phyloP scores from a whole-genome alignment of 352 stramenopile species.

The Globisporangium echinulatum region DNA sequence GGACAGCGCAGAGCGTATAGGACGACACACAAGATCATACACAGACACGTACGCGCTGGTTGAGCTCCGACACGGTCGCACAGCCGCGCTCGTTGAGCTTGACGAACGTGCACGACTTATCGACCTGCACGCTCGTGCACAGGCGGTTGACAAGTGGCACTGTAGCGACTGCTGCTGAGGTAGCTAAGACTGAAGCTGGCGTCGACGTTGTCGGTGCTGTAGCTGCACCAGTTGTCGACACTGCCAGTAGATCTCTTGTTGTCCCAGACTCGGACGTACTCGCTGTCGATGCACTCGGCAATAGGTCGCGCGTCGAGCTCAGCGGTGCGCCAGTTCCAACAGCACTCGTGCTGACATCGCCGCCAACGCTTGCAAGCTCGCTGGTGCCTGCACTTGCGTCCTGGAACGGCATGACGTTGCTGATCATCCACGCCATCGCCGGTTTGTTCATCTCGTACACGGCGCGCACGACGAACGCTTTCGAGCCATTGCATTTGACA shows the following conservation, averaged over 20 bases:
- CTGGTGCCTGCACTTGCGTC: conserved; percentile 2
- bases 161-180: conserved; percentile 9
- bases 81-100: conserved; percentile 74
- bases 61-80: conserved; percentile 58
- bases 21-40: not conserved
- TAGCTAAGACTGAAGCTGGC: not conserved
- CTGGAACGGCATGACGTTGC: conserved; percentile 49
- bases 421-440: conserved; percentile 75
- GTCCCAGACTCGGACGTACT: not conserved
- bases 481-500: conserved; percentile 62
- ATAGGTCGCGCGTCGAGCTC: not conserved
- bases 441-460: conserved; percentile 61
- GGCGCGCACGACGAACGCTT: conserved; percentile 62
- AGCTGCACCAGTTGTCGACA: not conserved
- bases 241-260: not conserved
- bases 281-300: not conserved
- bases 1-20: no score
- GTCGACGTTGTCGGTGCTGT: not conserved
- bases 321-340: not conserved
- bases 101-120: conserved; percentile 71
- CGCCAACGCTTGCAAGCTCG: not conserved
- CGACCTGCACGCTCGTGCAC: conserved; percentile 55
- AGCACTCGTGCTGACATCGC: not conserved
- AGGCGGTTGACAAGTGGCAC: conserved; percentile 41
- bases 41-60: conserved; percentile 37